Conservation (phyloP, 177 flowering plant species). For the Vitis hybrid region DNA sequence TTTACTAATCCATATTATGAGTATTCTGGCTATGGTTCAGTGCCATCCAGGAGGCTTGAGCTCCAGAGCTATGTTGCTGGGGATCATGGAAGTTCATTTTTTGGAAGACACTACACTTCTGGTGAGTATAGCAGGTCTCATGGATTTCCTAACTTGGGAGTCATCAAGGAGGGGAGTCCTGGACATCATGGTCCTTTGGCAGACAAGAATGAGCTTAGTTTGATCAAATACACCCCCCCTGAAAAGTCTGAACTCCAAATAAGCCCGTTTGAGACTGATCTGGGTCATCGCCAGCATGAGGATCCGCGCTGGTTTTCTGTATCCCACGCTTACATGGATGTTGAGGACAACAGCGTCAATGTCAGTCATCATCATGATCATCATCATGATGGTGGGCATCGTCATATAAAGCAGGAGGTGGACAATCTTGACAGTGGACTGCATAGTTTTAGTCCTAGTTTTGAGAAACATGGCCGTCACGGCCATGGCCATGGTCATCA, state of each 20-base stretch:
- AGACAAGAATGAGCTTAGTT: constrained; percentile 27
- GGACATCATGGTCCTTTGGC: constrained; percentile 26
- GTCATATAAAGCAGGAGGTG: constrained; percentile 12
- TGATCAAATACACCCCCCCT: constrained; percentile 15
- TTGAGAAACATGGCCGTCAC: constrained; percentile 10
- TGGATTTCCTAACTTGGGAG: constrained; percentile 12
- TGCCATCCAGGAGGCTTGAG: constrained; percentile 44
- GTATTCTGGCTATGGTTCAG: constrained; percentile 17
- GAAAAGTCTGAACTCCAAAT: constrained; percentile 19
- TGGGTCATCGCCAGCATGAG: constrained; percentile 7
- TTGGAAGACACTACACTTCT: neutral
- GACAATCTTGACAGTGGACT: constrained; percentile 8
- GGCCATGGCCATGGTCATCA: constrained; percentile 13
- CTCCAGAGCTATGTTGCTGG: constrained; percentile 52
- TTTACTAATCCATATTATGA: constrained; percentile 29
- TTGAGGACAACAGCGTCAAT: neutral
- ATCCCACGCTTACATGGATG: constrained; percentile 26
- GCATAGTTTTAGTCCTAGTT: neutral
- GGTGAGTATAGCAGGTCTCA: constrained; percentile 12
- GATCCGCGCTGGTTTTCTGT: constrained; percentile 20
- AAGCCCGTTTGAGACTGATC: constrained; percentile 9
- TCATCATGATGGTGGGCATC: constrained; percentile 6
- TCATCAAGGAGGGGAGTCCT: constrained; percentile 13
- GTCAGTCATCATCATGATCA: constrained; percentile 11
- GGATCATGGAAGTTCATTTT: constrained; percentile 20